Evolutionary conservation across 2,329 filamentous ascomycete genomes (phyloP).

Genomic region (Aquanectria penicillioides): DNA sequence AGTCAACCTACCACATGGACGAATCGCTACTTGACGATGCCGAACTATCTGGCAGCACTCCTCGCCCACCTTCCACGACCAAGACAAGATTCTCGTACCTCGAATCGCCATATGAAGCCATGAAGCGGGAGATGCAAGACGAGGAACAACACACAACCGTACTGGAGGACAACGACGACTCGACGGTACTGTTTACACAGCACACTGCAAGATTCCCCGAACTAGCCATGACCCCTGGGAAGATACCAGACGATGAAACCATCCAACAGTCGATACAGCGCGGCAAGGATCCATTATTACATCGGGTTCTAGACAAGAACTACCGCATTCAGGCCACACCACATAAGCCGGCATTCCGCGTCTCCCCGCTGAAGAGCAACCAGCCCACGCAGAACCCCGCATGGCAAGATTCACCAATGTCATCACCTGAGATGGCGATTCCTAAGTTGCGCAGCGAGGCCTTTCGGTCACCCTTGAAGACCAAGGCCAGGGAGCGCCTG

Average conservation of each 20-base stretch:
- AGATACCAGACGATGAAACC: conserved; percentile 52
- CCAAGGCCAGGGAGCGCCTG: conserved; percentile 53
- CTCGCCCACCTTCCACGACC: conserved; percentile 61
- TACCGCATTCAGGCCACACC: conserved; percentile 95
- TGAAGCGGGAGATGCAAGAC: conserved; percentile 73
- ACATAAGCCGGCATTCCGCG: conserved; percentile 63
- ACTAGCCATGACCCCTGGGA: conserved; percentile 70
- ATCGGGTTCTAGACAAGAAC: conserved; percentile 93
- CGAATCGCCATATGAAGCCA: conserved; percentile 79
- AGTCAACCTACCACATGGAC: conserved; percentile 56
- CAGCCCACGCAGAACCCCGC: conserved; percentile 49
- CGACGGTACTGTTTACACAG: conserved; percentile 61
- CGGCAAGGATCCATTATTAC: conserved; percentile 80
- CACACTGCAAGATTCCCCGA: conserved; percentile 66
- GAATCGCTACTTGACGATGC: conserved; percentile 76
- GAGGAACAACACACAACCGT: conserved; percentile 51
- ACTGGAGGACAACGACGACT: conserved; percentile 53
- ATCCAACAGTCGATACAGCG: conserved; percentile 48
- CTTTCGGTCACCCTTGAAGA: conserved; percentile 79
- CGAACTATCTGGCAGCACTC: conserved; percentile 74
- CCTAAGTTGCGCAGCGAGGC: conserved; percentile 87
- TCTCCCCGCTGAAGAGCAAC: conserved; percentile 57
- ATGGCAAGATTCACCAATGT: conserved; percentile 70
- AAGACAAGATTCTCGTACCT: conserved; percentile 70
- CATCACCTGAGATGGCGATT: conserved; percentile 80